Evolutionary conservation across 805 yeast species (phyloP).

Genomic region (Cyberlindnera xishuangbannaensis): DNA sequence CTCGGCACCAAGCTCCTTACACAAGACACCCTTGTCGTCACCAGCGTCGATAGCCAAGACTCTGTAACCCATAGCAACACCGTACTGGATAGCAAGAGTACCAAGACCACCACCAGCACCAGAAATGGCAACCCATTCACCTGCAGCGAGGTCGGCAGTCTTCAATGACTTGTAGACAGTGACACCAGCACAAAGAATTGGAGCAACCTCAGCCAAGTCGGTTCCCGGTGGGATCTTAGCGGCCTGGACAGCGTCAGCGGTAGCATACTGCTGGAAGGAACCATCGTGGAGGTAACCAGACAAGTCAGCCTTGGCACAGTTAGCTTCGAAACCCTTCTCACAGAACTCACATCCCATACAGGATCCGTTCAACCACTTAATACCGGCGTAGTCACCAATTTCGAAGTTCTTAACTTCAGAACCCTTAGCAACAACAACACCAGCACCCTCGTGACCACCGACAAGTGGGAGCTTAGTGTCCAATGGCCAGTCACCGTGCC

Average conservation of each 20-base stretch:
- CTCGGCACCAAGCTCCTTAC: constrained; percentile 60
- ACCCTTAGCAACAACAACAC: constrained; percentile 63
- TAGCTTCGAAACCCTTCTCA: constrained; percentile 52
- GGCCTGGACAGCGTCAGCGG: constrained; percentile 62
- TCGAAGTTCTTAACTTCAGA: constrained; percentile 54
- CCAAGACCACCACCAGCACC: constrained; percentile 87
- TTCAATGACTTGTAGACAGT: constrained; percentile 67
- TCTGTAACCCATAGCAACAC: constrained; percentile 69
- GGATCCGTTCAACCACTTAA: constrained; percentile 67
- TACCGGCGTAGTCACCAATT: constrained; percentile 63
- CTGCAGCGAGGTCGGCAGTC: constrained; percentile 52
- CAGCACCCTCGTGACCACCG: constrained; percentile 76
- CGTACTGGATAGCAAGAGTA: constrained; percentile 72
- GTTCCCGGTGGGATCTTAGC: constrained; percentile 56
- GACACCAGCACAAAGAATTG: constrained; percentile 37
- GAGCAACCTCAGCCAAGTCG: constrained; percentile 53
- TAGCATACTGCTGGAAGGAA: constrained; percentile 62
- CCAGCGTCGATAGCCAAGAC: constrained; percentile 76
- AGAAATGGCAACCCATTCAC: constrained; percentile 71
- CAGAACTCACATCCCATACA: constrained; percentile 64
- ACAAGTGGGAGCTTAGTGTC: constrained; percentile 54
- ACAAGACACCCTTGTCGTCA: constrained; percentile 53
- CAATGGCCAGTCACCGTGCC: constrained; percentile 37
- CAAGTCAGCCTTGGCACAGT: constrained; percentile 66
- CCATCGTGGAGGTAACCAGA: constrained; percentile 43